Base-by-base conservation (phyloP, 176 grass and related monocot species). In the Thalia dealbata region DNA sequence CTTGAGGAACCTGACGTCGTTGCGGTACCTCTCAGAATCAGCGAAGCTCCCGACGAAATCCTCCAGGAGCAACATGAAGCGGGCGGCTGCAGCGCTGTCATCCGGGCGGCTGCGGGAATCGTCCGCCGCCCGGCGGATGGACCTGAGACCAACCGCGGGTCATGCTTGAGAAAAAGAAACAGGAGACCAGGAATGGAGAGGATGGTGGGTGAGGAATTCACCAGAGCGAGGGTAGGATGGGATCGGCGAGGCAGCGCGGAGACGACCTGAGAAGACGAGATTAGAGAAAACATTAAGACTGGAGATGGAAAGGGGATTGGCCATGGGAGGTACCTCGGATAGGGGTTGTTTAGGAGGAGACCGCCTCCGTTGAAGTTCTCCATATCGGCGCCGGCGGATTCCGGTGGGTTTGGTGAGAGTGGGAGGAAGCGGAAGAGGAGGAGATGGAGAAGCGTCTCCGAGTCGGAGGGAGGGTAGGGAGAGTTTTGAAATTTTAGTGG, bases 171-270 rank as follows among this genome's bases (percentile, higher is more conserved):
- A 78, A 63, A 0, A 12, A 15, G n/a, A 45, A 9, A 1, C 6
- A 22, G 26, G 9, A 32, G n/a, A 25, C 0, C 19, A 51, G 25
- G 54, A 29, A 70, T n/a, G 16, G 6, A 58, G 21, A 6, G 61
- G 55, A 22, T 38, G 16, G n/a, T 51, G n/a, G 1, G 42, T 30
- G 32, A 29, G 27, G 50, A 60, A 22, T 10, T 15, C 78, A 93
- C 95, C 90, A 75, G 56, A 93, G 83, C 78, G 80, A 86, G 0
- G 90, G 90, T 60, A 84, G 83, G 70, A 99, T 86, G 30, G 90
- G 87, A 80, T 99, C 95, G 54, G 38, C 71, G 41, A 46, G 78
- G 58, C 42, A 54, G 35, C 52, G 88, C 0, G 8, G n/a, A 38
- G 55, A 75, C 5, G 35, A 26, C 73, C 58, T 62, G 56, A 12